These are phyloP conservation scores for Lophiostoma macrostomum DNA, from an alignment of 495 filamentous ascomycete species.

Conservation along the genomic window DNA sequence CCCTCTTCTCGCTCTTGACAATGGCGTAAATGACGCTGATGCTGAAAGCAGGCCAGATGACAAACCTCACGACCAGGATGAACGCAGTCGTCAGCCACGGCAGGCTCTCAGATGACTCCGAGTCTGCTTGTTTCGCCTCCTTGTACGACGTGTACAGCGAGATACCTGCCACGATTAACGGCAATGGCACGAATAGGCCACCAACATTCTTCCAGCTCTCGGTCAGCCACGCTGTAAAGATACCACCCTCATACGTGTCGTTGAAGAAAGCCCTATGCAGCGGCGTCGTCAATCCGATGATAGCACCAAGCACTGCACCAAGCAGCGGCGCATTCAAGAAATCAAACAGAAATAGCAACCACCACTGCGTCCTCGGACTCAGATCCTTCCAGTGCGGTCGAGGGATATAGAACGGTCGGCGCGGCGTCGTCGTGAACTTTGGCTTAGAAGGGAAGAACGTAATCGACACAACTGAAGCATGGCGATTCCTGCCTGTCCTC, in stretches of 20 bases:
- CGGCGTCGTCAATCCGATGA: conserved; percentile 58
- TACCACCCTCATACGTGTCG: conserved; percentile 56
- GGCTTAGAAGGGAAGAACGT: conserved; percentile 32
- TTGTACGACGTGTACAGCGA: conserved; percentile 53
- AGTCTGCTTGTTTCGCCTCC: conserved; percentile 30
- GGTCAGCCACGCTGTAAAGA: conserved; percentile 66
- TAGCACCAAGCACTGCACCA: conserved; percentile 56
- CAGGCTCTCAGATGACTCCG: conserved; percentile 27
- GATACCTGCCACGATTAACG: conserved; percentile 64
- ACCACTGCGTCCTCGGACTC: conserved; percentile 35
- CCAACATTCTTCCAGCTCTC: conserved; percentile 60
- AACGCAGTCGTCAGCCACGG: conserved; percentile 51
- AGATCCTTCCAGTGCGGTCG: conserved; percentile 39
- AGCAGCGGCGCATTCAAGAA: conserved; percentile 62
- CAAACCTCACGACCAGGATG: conserved; percentile 56
- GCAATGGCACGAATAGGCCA: conserved; percentile 62
- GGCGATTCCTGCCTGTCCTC: conserved; percentile 7
- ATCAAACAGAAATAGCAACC: conserved; percentile 47
- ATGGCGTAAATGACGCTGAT: conserved; percentile 59
- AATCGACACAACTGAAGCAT: conserved; percentile 2
- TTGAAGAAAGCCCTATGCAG: conserved; percentile 64
- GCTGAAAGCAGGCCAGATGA: conserved; percentile 59
- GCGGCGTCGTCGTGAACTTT: not conserved
- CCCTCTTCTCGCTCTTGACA: conserved; percentile 34
- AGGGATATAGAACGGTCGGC: conserved; percentile 14